phyloP scores from a whole-genome alignment of 345 rosid genomes.

The Eucalyptus melliodora region DNA sequence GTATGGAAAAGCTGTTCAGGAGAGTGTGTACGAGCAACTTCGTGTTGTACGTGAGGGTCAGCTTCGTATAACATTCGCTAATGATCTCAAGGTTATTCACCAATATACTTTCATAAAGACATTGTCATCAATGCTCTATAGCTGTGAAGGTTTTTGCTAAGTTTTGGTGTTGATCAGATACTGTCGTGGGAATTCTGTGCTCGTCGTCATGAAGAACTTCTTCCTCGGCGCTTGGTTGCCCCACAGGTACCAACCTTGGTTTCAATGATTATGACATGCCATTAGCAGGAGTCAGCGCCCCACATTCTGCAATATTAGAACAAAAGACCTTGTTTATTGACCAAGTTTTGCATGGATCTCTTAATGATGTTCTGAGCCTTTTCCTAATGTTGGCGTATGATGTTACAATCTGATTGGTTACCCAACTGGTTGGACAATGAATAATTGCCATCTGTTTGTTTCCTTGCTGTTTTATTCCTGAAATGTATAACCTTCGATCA shows the following conservation, averaged over 20 bases:
- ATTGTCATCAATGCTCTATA: background rate
- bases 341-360: background rate
- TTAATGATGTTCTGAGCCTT: background rate
- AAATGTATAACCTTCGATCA: background rate
- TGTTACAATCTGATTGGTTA: background rate
- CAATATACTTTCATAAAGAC: background rate
- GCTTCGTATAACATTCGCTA: constrained; percentile 80
- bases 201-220: constrained; percentile 86
- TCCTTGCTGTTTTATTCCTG: background rate
- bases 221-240: constrained; percentile 89
- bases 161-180: constrained; percentile 30
- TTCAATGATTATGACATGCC: background rate
- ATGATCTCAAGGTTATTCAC: constrained; percentile 68
- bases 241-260: constrained; percentile 57
- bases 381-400: background rate
- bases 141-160: background rate
- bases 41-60: constrained; percentile 98
- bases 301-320: background rate
- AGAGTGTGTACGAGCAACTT: constrained; percentile 92
- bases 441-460: background rate
- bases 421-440: background rate
- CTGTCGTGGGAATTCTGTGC: constrained; percentile 98
- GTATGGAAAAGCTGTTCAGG: constrained; percentile 89
- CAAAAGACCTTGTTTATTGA: background rate
- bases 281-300: background rate